Evolutionary conservation across 441 rosid species (phyloP).

Genomic region (Adansonia gregorii): DNA sequence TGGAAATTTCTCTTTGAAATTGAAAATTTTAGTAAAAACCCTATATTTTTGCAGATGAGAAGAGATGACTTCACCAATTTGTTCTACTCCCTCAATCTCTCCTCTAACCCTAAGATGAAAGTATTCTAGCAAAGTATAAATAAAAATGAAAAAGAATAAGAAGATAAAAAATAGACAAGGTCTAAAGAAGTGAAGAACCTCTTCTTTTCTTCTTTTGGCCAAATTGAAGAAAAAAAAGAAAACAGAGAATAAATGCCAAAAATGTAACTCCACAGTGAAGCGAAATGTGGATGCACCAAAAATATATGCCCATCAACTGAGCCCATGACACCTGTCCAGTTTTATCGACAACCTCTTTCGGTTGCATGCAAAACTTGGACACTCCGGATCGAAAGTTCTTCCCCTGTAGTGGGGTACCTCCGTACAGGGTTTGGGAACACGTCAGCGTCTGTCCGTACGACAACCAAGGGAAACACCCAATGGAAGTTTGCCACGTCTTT

Average conservation of each 20-base stretch:
- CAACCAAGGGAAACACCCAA: background rate
- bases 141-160: background rate
- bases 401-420: too few species aligned
- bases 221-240: slow-evolving; percentile 42
- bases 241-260: slow-evolving; percentile 35
- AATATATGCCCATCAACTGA: slow-evolving; percentile 23
- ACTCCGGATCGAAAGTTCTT: slow-evolving; percentile 14
- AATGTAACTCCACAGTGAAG: background rate
- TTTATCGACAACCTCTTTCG: slow-evolving; percentile 65
- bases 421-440: slow-evolving; percentile 13
- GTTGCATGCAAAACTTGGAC: slow-evolving; percentile 46
- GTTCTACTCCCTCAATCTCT: background rate
- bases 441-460: slow-evolving; percentile 37
- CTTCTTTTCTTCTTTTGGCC: slow-evolving; percentile 71
- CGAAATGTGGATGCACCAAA: slow-evolving; percentile 31
- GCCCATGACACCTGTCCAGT: slow-evolving; percentile 43
- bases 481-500: slow-evolving; percentile 7
- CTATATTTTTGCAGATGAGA: slow-evolving; percentile 39
- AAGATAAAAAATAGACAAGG: slow-evolving; percentile 19
- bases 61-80: background rate
- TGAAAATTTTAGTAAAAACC: slow-evolving; percentile 41
- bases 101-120: slow-evolving; percentile 39
- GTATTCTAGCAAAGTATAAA: background rate
- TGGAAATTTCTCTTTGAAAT: background rate
- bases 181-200: slow-evolving; percentile 32